Evolutionary conservation across 2,329 filamentous ascomycete genomes (phyloP).

Genomic region (Trichoderma lentiforme): DNA sequence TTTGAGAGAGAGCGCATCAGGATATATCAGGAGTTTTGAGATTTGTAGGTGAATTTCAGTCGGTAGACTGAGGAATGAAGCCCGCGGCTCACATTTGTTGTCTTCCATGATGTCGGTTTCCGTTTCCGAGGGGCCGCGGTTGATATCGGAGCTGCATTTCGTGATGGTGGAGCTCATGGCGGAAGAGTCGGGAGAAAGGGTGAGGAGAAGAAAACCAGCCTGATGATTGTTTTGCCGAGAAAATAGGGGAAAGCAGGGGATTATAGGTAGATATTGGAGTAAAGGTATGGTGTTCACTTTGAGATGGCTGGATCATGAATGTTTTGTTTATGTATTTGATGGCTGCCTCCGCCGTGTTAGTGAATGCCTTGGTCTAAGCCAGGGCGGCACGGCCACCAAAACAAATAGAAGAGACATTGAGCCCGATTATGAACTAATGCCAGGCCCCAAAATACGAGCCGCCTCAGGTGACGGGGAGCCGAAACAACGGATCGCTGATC

Average conservation of each 20-base stretch:
- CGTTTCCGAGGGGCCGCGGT: not conserved
- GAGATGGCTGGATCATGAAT: not conserved
- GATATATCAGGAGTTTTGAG: slow-evolving; percentile 59
- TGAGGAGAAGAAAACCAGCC: not conserved
- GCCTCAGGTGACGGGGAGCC: not conserved
- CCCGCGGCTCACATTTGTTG: not conserved
- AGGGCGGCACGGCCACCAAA: slow-evolving; percentile 3
- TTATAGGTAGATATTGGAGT: not conserved
- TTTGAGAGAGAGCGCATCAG: slow-evolving; percentile 68
- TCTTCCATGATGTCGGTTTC: not conserved
- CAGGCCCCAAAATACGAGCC: not conserved
- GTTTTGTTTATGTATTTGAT: not conserved
- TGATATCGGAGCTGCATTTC: not conserved
- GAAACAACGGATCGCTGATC: not conserved
- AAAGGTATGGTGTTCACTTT: not conserved
- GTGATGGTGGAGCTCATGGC: not conserved
- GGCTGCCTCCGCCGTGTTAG: slow-evolving; percentile 1
- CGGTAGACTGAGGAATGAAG: slow-evolving; percentile 50
- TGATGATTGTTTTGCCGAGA: not conserved
- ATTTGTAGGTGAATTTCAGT: slow-evolving; percentile 66
- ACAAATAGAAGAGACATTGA: not conserved
- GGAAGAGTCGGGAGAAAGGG: not conserved
- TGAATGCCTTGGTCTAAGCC: not conserved
- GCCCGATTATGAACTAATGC: not conserved
- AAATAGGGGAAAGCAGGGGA: not conserved